These are phyloP conservation scores for Alopecurus myosuroides DNA, from an alignment of 176 grass and related monocot species.

Conservation along the genomic window DNA sequence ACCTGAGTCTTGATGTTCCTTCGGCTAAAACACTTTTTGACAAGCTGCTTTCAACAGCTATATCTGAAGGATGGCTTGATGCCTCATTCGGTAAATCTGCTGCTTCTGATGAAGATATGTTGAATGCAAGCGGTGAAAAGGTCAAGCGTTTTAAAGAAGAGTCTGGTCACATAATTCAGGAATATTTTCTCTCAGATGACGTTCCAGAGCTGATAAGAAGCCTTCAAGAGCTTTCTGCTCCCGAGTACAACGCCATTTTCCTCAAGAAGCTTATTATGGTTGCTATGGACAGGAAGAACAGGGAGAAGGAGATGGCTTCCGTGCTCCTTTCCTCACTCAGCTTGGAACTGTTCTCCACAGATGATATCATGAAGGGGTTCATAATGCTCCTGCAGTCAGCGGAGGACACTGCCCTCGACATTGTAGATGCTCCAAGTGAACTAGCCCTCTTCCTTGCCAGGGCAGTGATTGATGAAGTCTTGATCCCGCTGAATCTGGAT, in stretches of 20 bases:
- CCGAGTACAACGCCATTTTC: constrained; percentile 72
- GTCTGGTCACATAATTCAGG: constrained; percentile 70
- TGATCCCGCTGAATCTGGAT: constrained; percentile 67
- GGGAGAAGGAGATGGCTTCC: constrained; percentile 88
- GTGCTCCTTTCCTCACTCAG: constrained; percentile 74
- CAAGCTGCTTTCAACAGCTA: constrained; percentile 48
- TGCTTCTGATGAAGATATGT: constrained; percentile 17
- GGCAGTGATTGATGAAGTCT: constrained; percentile 76
- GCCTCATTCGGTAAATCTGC: constrained; percentile 38
- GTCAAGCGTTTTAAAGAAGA: constrained; percentile 67
- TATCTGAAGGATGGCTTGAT: constrained; percentile 73
- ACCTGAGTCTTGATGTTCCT: constrained; percentile 78
- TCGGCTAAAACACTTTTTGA: constrained; percentile 60
- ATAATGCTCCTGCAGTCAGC: constrained; percentile 76
- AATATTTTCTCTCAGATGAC: constrained; percentile 86
- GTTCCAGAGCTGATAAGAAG: constrained; percentile 76
- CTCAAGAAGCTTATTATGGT: constrained; percentile 72
- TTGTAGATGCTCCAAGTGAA: constrained; percentile 79
- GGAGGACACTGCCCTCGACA: constrained; percentile 69
- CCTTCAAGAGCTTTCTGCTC: constrained; percentile 65
- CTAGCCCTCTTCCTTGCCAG: constrained; percentile 83
- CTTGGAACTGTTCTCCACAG: constrained; percentile 69
- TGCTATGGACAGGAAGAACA: constrained; percentile 81
- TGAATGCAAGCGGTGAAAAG: constrained; percentile 39
- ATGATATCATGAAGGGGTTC: constrained; percentile 79